These are phyloP conservation scores for Globisporangium orthogonon DNA, from an alignment of 352 stramenopile species.

Conservation along the genomic window DNA sequence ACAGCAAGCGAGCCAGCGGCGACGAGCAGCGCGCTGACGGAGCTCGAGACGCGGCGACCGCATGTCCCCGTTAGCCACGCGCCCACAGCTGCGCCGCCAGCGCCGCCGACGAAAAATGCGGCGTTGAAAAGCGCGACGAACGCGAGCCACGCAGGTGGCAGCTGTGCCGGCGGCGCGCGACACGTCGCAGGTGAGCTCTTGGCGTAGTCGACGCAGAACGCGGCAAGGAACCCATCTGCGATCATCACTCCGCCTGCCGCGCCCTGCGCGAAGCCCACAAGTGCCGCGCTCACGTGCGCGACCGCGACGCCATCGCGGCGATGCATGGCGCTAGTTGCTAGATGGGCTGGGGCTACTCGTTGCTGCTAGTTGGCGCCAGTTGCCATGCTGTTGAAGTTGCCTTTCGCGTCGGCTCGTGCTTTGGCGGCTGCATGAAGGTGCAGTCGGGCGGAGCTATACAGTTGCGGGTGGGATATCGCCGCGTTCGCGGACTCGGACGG, in stretches of 20 bases:
- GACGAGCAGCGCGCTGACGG: constrained; percentile 28
- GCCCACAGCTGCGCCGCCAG: constrained; percentile 22
- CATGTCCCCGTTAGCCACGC: constrained; percentile 26
- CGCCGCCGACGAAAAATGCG: constrained; percentile 35
- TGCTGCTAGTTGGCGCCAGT: too few relatives aligned
- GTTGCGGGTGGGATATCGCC: too few relatives aligned
- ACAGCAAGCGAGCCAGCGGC: constrained; percentile 30
- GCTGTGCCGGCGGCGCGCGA: constrained; percentile 3
- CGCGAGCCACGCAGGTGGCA: constrained; percentile 31
- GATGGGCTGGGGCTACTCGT: too few relatives aligned
- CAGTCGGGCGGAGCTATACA: too few relatives aligned
- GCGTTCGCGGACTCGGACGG: too few relatives aligned
- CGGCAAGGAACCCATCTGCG: constrained; percentile 36
- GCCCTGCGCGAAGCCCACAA: constrained; percentile 44
- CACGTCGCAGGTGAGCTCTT: constrained; percentile 29
- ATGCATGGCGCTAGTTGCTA: neutral
- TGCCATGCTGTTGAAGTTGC: too few relatives aligned
- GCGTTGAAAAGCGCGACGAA: constrained; percentile 43
- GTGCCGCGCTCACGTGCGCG: constrained; percentile 27
- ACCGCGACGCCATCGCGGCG: constrained; percentile 19
- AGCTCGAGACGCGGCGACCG: constrained; percentile 32
- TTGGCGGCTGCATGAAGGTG: too few relatives aligned
- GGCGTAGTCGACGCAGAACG: constrained; percentile 34
- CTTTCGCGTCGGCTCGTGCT: too few relatives aligned
- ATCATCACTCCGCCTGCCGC: constrained; percentile 34